Conservation (phyloP, 129 eudicot genomes). For the Saussurea involucrata region DNA sequence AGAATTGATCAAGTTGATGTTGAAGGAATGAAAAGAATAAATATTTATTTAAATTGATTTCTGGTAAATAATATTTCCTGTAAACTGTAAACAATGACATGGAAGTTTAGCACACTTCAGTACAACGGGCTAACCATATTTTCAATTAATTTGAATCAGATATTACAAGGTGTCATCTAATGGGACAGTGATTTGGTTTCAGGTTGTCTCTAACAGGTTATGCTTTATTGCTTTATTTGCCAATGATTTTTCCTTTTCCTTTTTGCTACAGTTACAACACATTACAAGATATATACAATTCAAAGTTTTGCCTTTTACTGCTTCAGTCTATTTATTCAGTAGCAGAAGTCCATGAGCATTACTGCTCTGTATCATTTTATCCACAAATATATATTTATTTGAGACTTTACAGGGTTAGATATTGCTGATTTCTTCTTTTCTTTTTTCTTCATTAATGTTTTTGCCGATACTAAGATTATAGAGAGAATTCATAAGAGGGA, state of each 20-base stretch:
- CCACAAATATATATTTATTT: not conserved
- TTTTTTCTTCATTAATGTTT: not conserved
- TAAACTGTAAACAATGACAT: slow-evolving; percentile 13
- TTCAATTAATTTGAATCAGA: slow-evolving; percentile 44
- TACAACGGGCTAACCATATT: slow-evolving; percentile 18
- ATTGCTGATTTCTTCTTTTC: not conserved
- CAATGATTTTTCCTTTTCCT: not conserved
- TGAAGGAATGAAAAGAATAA: not conserved
- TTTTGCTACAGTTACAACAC: not conserved
- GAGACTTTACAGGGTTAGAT: not conserved
- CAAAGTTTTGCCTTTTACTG: not conserved
- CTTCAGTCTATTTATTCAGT: not conserved
- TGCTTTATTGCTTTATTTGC: slow-evolving; percentile 32
- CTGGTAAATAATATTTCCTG: not conserved
- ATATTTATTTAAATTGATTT: slow-evolving; percentile 12
- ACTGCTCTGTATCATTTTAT: not conserved
- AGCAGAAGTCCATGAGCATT: not conserved
- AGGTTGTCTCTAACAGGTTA: slow-evolving; percentile 95
- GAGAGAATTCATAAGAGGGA: not conserved
- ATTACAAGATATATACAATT: not conserved
- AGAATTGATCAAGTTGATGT: not conserved
- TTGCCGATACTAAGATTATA: not conserved
- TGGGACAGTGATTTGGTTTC: slow-evolving; percentile 91
- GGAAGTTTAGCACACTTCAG: not conserved
- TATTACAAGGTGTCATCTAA: slow-evolving; percentile 84